Evolutionary conservation across 2,329 filamentous ascomycete species (phyloP), one percentile per base, ranked within the genome.

Genomic region (Epichloe baconii): DNA sequence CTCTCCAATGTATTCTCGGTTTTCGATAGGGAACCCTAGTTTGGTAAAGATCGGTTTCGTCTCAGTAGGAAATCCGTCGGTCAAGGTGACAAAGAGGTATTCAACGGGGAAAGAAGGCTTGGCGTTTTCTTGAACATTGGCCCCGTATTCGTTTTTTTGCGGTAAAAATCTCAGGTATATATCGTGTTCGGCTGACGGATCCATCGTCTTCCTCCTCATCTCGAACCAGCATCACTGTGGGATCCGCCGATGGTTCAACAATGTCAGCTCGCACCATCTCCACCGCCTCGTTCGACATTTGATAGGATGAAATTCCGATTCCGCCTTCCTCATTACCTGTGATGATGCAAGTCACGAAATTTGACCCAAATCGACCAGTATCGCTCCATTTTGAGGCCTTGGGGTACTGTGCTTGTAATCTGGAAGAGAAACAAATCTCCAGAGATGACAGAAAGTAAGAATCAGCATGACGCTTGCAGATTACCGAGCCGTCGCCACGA

Each of bases 231-330:
- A 98, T 96, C 49, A 91, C 83, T 6, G 80, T 83, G 2, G 93
- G 93, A 56, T 97, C 91, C 34, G 90, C 90, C 8, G 89, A 97
- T 7, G 93, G 88, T 66, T 98, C 93, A 54, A 98, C 80, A 56
- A 98, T 90, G 60, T 97, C 88, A 40, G 93, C 90, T 55, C 86
- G 79, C 26, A 95, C 88, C 93, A 98, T 98, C 67, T 98, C 93
- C 4, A 96, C 89, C 0, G 90, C 89, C 15, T 93, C 86, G 59
- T 96, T 95, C 1, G 91, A 95, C 56, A 88, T 90, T 67, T 98
- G 93, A 62, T 97, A 98, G 0, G 90, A 83, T 4, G 88, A 87
- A 55, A 98, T 87, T 17, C 83, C 78, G 58, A 98, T 97, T 56
- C 89, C 83, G 51, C 90, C 88, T 47, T 87, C 75, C 56, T 93